Evolutionary conservation across 306 rosid species (phyloP).

Genomic region (Comarum palustre): DNA sequence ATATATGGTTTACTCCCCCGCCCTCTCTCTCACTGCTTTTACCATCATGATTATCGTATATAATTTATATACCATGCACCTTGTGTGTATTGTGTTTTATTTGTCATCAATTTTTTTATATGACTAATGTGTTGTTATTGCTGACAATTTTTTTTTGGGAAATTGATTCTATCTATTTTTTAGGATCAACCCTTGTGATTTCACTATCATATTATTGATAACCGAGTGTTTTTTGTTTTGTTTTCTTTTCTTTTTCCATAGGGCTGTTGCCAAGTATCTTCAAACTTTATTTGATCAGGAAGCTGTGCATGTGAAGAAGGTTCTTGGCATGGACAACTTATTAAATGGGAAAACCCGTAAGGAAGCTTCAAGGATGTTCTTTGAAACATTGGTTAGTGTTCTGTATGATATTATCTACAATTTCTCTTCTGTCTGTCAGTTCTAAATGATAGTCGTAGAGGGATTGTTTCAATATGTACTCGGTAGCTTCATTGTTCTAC

Average conservation of each 20-base stretch:
- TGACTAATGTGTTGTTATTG: not conserved
- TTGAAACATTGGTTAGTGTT: conserved; percentile 69
- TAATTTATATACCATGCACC: not conserved
- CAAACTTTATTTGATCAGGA: conserved; percentile 82
- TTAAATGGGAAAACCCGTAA: conserved; percentile 66
- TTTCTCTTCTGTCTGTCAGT: not conserved
- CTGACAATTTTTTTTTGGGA: not conserved
- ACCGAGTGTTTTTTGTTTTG: conserved; percentile 14
- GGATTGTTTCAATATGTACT: not conserved
- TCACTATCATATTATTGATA: not conserved
- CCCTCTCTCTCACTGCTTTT: not conserved
- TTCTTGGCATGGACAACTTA: conserved; percentile 65
- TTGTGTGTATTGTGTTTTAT: not conserved
- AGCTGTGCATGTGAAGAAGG: conserved; percentile 51
- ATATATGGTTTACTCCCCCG: no score
- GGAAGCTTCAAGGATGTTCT: conserved; percentile 80
- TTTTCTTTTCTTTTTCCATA: conserved; percentile 18
- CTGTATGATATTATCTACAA: not conserved
- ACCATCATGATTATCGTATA: not conserved
- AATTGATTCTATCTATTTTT: not conserved
- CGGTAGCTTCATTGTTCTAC: not conserved
- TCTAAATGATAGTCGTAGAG: not conserved
- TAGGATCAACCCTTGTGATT: not conserved
- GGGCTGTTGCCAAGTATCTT: conserved; percentile 96
- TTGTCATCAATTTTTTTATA: not conserved